Conservation (phyloP, 176 grass and related monocot genomes). For the Aegilops umbellulata region DNA sequence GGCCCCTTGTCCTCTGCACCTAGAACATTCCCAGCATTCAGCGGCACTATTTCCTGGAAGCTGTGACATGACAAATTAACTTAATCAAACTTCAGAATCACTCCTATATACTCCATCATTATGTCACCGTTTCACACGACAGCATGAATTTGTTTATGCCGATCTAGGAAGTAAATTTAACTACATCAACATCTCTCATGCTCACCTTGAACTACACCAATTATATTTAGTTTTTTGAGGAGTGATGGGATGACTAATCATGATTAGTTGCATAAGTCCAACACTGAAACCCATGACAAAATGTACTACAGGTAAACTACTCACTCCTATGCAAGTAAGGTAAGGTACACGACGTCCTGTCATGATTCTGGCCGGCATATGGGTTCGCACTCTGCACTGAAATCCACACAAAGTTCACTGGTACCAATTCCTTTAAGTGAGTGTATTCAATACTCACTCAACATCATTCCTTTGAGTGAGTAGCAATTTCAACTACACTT, state of each 20-base stretch:
- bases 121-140: background rate
- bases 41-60: constrained; percentile 88
- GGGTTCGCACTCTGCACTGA: constrained; percentile 9
- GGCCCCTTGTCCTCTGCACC: constrained; percentile 70
- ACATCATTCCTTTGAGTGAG: too few relatives aligned
- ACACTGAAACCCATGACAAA: constrained; percentile 32
- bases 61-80: constrained; percentile 21
- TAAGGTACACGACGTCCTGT: background rate
- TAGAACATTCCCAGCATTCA: constrained; percentile 80
- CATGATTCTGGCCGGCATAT: background rate
- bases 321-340: background rate
- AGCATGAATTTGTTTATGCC: background rate
- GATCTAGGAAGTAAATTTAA: background rate
- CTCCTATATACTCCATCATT: background rate
- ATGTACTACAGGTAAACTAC: background rate
- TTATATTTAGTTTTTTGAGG: background rate
- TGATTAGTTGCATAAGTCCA: constrained; percentile 36
- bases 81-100: background rate
- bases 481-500: background rate
- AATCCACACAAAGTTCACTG: background rate
- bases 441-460: background rate
- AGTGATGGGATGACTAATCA: background rate
- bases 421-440: background rate
- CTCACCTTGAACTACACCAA: background rate
- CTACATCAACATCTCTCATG: too few relatives aligned